Evolutionary conservation across 495 filamentous ascomycete species (phyloP), one percentile per base, ranked within the genome.

Genomic region (Neurospora sp.): DNA sequence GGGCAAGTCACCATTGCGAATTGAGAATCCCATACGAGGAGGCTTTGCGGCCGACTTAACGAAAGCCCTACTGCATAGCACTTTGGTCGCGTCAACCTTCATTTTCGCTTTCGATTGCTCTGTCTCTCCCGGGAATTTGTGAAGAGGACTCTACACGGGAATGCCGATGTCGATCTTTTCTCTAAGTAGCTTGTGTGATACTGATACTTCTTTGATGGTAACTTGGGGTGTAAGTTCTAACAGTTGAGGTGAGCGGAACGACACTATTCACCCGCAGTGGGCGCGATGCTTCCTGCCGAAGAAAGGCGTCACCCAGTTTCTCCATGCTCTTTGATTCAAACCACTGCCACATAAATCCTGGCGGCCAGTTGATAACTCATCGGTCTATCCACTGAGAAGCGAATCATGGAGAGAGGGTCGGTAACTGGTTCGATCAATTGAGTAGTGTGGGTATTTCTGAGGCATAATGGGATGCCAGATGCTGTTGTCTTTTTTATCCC

Each of bases 401-500:
- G 13, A 62, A 62, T 31, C 13, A 34, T 66, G 54, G 15, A 66
- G 54, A 62, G 21, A 24, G n/a, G n/a, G 15, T 66, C 28, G 54
- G 28, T 66, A 19, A 66, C 31, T 66, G 5, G 28, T 34, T 66
- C 28, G 31, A 66, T 66, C 54, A 34, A 66, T 66, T 66, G 28
- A 66, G 54, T 66, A 66, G 54, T 28, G 54, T 66, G 54, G 54
- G 54, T 66, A 66, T 66, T 31, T 66, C 24, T 66, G 28, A 19
- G 54, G 54, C 15, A 66, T 34, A 66, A 66, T 28, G 54, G 54
- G 54, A 66, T 31, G 54, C 54, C 54, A 34, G 54, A 66, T 66
- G 54, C 54, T 66, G 54, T 66, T 66, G 54, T 17, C 54, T 62
- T 66, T 62, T 66, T 66, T 40, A 71, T 69, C 70, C 75, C 78